A percentile compares a stretch with the other conserved stretches of the same genome.
These are phyloP conservation scores for Calonectria hawksworthii DNA, from an alignment of 2,329 filamentous ascomycete species.

Conservation along the genomic window DNA sequence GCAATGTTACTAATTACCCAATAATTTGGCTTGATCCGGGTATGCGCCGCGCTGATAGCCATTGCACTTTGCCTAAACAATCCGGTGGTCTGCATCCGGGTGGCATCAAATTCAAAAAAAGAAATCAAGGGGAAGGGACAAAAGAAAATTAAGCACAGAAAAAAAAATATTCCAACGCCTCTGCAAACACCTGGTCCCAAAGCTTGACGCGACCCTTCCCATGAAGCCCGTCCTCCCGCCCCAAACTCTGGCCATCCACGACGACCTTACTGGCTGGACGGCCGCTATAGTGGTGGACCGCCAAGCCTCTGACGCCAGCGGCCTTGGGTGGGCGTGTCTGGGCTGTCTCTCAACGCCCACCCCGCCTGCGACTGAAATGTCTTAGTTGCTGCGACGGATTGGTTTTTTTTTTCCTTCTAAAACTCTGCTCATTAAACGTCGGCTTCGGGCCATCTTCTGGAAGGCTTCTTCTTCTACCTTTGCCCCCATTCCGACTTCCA, in stretches of 20 bases:
- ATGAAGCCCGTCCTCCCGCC: neutral
- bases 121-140: neutral
- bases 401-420: neutral
- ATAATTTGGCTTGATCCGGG: neutral
- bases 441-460: neutral
- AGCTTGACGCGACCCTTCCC: neutral
- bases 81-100: neutral
- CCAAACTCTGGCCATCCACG: neutral
- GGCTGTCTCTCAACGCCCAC: neutral
- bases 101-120: neutral
- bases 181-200: neutral
- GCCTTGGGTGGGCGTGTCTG: neutral
- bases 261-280: neutral
- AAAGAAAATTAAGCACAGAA: neutral
- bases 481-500: neutral
- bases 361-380: neutral
- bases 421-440: neutral
- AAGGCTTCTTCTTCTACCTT: neutral
- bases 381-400: neutral
- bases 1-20: conserved; percentile 2
- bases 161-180: conserved; percentile 1
- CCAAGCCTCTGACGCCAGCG: conserved; percentile 9
- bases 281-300: neutral
- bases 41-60: neutral
- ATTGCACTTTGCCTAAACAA: neutral